phyloP scores from a whole-genome alignment of 176 grass and related monocot genomes.

The Poa pratensis region DNA sequence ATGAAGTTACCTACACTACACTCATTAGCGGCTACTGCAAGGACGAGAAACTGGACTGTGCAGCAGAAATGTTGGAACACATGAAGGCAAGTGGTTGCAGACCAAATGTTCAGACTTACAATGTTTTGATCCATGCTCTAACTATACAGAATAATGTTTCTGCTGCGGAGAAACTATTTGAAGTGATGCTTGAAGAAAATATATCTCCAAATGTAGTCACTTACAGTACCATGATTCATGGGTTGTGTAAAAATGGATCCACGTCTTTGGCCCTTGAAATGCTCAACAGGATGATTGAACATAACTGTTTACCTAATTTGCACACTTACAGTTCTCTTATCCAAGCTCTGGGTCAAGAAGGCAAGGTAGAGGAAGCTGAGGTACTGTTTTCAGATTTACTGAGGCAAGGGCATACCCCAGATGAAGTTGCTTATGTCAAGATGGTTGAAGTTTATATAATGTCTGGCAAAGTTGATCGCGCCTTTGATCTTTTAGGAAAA shows the following conservation, averaged over 20 bases:
- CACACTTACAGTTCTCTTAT: slow-evolving; percentile 71
- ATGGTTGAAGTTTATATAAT: slow-evolving; percentile 60
- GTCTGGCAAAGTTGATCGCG: slow-evolving; percentile 56
- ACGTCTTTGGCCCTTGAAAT: slow-evolving; percentile 56
- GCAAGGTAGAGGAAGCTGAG: slow-evolving; percentile 56
- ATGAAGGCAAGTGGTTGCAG: slow-evolving; percentile 64
- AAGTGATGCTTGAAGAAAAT: slow-evolving; percentile 52
- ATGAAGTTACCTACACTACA: slow-evolving; percentile 57
- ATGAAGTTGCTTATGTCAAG: slow-evolving; percentile 63
- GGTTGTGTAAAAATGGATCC: slow-evolving; percentile 61
- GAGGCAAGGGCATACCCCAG: slow-evolving; percentile 51
- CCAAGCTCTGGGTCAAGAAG: slow-evolving; percentile 58
- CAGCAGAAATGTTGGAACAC: slow-evolving; percentile 50
- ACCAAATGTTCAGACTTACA: slow-evolving; percentile 67
- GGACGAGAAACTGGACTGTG: slow-evolving; percentile 51
- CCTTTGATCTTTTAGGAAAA: slow-evolving; percentile 50
- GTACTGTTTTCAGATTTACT: slow-evolving; percentile 55
- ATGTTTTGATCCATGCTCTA: slow-evolving; percentile 62
- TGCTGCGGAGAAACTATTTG: slow-evolving; percentile 54
- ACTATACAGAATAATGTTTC: slow-evolving; percentile 55
- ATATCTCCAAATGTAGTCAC: slow-evolving; percentile 68
- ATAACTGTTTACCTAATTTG: slow-evolving; percentile 53
- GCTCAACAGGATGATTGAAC: slow-evolving; percentile 58
- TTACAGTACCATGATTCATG: slow-evolving; percentile 69
- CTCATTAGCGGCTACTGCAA: slow-evolving; percentile 71